Evolutionary conservation across 371 early-diverging fungal genomes (phyloP), one percentile per base, ranked within the genome.

Genomic region (Mortierella sp.): DNA sequence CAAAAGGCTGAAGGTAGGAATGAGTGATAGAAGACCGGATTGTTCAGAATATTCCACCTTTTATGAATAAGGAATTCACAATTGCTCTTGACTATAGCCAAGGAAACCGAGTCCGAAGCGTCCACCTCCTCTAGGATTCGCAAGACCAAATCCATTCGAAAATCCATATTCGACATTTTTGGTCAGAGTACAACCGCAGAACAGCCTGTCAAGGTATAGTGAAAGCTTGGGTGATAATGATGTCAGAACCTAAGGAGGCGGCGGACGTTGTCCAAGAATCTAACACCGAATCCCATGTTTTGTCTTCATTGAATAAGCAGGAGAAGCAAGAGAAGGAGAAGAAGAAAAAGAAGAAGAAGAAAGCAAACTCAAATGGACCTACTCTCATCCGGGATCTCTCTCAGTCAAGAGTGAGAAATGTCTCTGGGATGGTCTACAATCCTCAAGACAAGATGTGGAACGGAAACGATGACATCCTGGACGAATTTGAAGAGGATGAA

Each of bases 141-240:
- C 39, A 74, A 58, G 52, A 27, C 76, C 14, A 74, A 65, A 19
- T 74, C 76, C 12, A 41, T 74, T 27, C 57, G 76, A 21, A 68
- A 28, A 13, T 74, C 76, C 3, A 53, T 74, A 8, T 74, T 74
- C 58, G 76, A 74, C 26, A 74, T 74, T 21, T 74, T 74, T 56
- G 54, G 54, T 5, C 74, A 50, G 38, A 52, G 23, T 39, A n/a
- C 70, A 13, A 31, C n/a, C 30, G 14, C 26, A 0, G 19, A 42
- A 8, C 58, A 61, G 12, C 31, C 48, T 3, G 48, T 27, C 14
- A 54, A 66, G 62, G 72, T 72, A 65, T 5, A n/a, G n/a, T n/a
- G n/a, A n/a, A n/a, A n/a, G n/a, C n/a, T n/a, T n/a, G n/a, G n/a
- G n/a, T n/a, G n/a, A n/a, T n/a, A n/a, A n/a, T n/a, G n/a, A n/a